Percentiles rank a stretch among this genome's conserved stretches.
These are phyloP conservation scores for Chenopodium suecicum DNA, from an alignment of 148 eudicot genomes.

Conservation along the genomic window DNA sequence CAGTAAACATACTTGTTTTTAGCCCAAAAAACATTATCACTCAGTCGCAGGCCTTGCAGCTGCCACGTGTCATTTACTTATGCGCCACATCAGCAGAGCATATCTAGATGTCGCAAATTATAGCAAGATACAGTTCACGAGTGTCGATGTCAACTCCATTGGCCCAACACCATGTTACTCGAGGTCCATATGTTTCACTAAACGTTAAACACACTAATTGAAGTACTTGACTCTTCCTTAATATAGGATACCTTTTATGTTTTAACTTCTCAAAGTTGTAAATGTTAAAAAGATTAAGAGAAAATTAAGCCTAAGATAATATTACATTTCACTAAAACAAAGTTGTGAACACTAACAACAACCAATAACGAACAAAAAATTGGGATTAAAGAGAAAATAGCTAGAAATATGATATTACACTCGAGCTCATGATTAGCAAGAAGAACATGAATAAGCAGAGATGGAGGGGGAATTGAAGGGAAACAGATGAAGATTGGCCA, in stretches of 20 bases:
- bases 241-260: neutral
- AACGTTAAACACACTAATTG: conserved; percentile 3
- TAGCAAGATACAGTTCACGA: neutral
- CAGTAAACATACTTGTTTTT: neutral
- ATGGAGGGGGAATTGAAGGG: conserved; percentile 18
- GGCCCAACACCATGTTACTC: conserved; percentile 2
- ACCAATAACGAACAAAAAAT: conserved; percentile 11
- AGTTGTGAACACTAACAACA: neutral
- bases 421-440: conserved; percentile 29
- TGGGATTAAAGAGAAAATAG: neutral
- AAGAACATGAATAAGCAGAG: conserved; percentile 24
- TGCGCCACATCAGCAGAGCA: neutral
- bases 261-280: neutral
- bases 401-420: neutral
- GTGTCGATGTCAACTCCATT: neutral
- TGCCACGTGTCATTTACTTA: neutral
- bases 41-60: neutral
- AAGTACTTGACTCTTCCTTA: neutral
- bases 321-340: conserved; percentile 16
- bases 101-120: neutral
- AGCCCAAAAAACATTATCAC: neutral
- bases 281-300: neutral
- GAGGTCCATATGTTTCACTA: conserved; percentile 12
- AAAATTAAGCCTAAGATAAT: neutral
- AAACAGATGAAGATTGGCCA: conserved; percentile 42